These are phyloP conservation scores for Neurospora sp. DNA, from an alignment of 495 filamentous ascomycete species.

Conservation along the genomic window DNA sequence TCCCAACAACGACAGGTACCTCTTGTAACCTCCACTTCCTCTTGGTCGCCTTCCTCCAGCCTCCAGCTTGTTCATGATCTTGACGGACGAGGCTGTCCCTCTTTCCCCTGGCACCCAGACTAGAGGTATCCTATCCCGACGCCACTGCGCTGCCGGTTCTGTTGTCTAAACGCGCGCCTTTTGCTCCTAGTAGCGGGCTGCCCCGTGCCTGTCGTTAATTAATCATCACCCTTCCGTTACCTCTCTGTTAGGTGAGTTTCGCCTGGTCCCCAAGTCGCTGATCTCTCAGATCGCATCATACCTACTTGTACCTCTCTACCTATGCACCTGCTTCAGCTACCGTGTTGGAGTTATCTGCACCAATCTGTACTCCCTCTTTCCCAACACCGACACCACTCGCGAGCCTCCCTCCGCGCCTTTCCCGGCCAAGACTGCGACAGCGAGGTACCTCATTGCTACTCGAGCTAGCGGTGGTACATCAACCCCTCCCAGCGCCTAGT, in stretches of 20 bases:
- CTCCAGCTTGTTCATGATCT: background rate
- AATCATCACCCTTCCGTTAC: background rate
- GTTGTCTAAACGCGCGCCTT: background rate
- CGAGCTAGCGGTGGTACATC: background rate
- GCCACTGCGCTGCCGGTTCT: background rate
- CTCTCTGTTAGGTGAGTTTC: background rate
- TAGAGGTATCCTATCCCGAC: background rate
- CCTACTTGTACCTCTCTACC: background rate
- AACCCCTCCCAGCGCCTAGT: background rate
- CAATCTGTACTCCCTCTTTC: background rate
- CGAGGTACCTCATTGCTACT: background rate
- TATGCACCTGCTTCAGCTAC: background rate
- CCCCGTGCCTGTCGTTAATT: background rate
- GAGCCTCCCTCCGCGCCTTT: background rate
- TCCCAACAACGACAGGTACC: background rate
- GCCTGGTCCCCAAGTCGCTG: background rate
- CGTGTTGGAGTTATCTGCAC: background rate
- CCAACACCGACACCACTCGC: background rate
- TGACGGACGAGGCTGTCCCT: background rate
- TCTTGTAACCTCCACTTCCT: background rate
- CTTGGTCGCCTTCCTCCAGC: background rate
- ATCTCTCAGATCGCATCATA: background rate
- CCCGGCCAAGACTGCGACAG: background rate
- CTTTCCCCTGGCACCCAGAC: background rate
- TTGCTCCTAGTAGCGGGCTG: background rate